Conservation (phyloP, 1,284 basidiomycete species). For the Cronartium quercuum region DNA sequence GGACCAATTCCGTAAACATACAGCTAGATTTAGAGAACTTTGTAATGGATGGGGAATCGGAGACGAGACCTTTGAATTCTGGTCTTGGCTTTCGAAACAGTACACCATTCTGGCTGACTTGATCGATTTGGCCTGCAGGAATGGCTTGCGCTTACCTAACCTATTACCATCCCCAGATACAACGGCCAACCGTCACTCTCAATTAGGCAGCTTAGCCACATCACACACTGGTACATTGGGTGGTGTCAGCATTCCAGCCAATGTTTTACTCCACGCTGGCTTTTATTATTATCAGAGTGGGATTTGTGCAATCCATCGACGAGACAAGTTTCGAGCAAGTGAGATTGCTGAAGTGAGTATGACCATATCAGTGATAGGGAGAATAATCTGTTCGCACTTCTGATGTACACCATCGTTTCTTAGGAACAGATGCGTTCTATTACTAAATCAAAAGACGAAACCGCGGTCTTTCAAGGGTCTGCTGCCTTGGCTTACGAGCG, state of each 20-base stretch:
- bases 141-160: conserved; percentile 58
- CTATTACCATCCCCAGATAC: conserved; percentile 55
- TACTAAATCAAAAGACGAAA: conserved; percentile 45
- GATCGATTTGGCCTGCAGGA: conserved; percentile 68
- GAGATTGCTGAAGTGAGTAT: conserved; percentile 58
- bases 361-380: conserved; percentile 15
- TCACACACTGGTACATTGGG: conserved; percentile 39
- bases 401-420: not conserved
- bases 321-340: conserved; percentile 61
- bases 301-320: conserved; percentile 67
- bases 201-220: conserved; percentile 19
- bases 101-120: conserved; percentile 81
- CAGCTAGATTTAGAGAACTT: conserved; percentile 77
- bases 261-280: conserved; percentile 74
- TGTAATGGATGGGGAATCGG: conserved; percentile 92
- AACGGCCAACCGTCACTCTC: conserved; percentile 49
- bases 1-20: conserved; percentile 72
- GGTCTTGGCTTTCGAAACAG: conserved; percentile 93
- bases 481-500: conserved; percentile 68
- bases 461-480: conserved; percentile 44
- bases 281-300: conserved; percentile 86
- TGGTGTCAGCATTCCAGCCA: conserved; percentile 40
- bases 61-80: conserved; percentile 92
- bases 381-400: conserved; percentile 4
- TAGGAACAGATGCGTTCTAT: conserved; percentile 26